Percentiles rank a stretch among this genome's conserved stretches.
Conservation (phyloP, 2,329 filamentous ascomycete species). For the Colletotrichum godetiae region DNA sequence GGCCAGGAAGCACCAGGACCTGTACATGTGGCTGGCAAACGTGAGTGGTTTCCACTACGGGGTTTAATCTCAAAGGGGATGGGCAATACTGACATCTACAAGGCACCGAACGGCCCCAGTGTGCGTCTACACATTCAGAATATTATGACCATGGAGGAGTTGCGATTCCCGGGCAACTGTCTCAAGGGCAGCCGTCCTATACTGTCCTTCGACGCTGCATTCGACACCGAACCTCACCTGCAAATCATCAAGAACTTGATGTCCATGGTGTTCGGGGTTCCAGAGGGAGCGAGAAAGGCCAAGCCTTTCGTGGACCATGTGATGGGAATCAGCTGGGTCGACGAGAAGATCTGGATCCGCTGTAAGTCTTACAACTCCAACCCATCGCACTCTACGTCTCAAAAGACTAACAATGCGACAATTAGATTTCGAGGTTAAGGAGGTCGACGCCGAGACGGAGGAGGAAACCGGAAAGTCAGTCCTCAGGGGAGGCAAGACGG, state of each 20-base stretch:
- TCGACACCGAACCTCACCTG: constrained; percentile 84
- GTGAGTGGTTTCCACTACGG: neutral
- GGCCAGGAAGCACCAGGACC: constrained; percentile 91
- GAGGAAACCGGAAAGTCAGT: constrained; percentile 52
- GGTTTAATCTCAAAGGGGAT: neutral
- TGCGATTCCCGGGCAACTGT: constrained; percentile 97
- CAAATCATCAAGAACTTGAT: constrained; percentile 89
- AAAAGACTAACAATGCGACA: neutral
- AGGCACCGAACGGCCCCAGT: constrained; percentile 59
- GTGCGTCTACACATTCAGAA: constrained; percentile 82
- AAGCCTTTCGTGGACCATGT: constrained; percentile 98
- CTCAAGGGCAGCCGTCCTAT: constrained; percentile 92
- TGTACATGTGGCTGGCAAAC: constrained; percentile 88
- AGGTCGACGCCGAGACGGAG: constrained; percentile 45
- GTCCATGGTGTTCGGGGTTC: constrained; percentile 82
- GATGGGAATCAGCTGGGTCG: constrained; percentile 89
- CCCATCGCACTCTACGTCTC: neutral
- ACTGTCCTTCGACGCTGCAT: constrained; percentile 91
- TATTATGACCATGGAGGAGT: constrained; percentile 88
- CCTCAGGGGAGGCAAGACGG: constrained; percentile 69
- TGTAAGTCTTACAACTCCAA: neutral
- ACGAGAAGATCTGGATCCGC: constrained; percentile 95
- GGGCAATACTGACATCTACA: constrained; percentile 72
- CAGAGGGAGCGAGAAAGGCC: constrained; percentile 85
- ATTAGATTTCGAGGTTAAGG: constrained; percentile 77